Evolutionary conservation across 805 yeast species (phyloP).

Genomic region (Sporopachydermia quercuum): DNA sequence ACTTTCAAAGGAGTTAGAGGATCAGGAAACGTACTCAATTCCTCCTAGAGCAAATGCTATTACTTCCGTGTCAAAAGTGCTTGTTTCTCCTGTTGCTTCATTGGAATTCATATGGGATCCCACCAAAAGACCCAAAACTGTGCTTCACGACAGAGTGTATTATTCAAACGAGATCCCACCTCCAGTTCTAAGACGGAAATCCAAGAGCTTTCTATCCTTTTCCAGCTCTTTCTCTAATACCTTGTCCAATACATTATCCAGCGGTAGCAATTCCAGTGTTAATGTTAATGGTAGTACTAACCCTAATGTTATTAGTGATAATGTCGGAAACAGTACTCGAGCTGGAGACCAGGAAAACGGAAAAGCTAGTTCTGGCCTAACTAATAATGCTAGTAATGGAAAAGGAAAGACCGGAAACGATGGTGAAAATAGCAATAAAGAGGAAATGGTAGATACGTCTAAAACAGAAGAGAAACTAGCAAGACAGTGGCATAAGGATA

Average conservation of each 20-base stretch:
- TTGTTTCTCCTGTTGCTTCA: slow-evolving; percentile 72
- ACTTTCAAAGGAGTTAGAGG: slow-evolving; percentile 2
- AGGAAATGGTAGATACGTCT: slow-evolving; percentile 18
- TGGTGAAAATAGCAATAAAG: slow-evolving; percentile 1
- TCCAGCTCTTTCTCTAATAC: slow-evolving; percentile 3
- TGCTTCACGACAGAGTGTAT: slow-evolving; percentile 75
- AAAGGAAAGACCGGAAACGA: neutral
- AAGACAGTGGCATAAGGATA: slow-evolving; percentile 66
- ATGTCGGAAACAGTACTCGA: slow-evolving; percentile 2
- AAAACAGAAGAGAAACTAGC: slow-evolving; percentile 70
- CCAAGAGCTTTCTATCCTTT: slow-evolving; percentile 3
- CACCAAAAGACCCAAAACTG: slow-evolving; percentile 40
- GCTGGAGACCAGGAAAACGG: neutral
- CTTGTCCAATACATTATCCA: neutral
- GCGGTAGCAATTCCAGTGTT: too few relatives aligned
- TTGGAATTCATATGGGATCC: slow-evolving; percentile 57
- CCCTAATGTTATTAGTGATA: neutral
- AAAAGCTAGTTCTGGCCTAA: too few relatives aligned
- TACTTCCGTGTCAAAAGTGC: slow-evolving; percentile 60
- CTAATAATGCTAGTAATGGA: slow-evolving; percentile 2
- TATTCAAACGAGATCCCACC: slow-evolving; percentile 51
- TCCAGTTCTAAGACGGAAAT: slow-evolving; percentile 18
- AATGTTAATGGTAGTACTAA: slow-evolving; percentile 3
- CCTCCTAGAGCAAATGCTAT: slow-evolving; percentile 67
- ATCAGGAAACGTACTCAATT: slow-evolving; percentile 19